Evolutionary conservation across 2,329 filamentous ascomycete species (phyloP), one percentile per base, ranked within the genome.

Genomic region (Pyricularia grisea): DNA sequence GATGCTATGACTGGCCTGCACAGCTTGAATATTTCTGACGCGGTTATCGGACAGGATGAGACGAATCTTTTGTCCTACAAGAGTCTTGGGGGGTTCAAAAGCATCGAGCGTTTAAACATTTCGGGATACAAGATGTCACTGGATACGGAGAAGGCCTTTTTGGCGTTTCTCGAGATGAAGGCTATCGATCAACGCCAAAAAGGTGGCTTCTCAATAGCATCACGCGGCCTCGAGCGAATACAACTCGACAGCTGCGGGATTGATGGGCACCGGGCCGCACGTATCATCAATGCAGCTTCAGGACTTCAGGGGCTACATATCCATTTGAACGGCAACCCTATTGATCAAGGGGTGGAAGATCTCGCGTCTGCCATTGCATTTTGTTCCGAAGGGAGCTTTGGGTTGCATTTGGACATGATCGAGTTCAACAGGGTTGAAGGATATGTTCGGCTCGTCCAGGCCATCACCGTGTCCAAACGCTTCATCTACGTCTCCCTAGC

Each of bases 361-460:
- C 76, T 87, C 68, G 83, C 82, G 27, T 77, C 79, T 25, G 81
- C 83, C 9, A 81, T 88, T 30, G 76, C 79, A 0, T 76, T 78
- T 68, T 82, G 81, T 17, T 80, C 81, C 71, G 68, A 70, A 2
- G 83, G 83, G 1, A 84, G 84, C 0, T 82, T 79, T 70, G 82
- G 80, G 28, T 76, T 87, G 27, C 83, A 84, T 71, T 75, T 87
- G 70, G 83, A 86, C 71, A 87, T 87, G 84, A 78, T 87, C n/a
- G 84, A 87, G 70, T 87, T 87, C 72, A 77, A 79, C 25, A 76
- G 82, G 58, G 85, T 87, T 73, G 74, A 74, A 11, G 85, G 81
- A 73, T 88, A 85, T 72, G 79, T 85, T 68, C 80, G 80, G 68
- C 79, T 88, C 4, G 75, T 87, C 70, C 77, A 76, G 20, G 83